These are phyloP conservation scores for Trametes punicea DNA, from an alignment of 768 basidiomycete species.

Conservation along the genomic window DNA sequence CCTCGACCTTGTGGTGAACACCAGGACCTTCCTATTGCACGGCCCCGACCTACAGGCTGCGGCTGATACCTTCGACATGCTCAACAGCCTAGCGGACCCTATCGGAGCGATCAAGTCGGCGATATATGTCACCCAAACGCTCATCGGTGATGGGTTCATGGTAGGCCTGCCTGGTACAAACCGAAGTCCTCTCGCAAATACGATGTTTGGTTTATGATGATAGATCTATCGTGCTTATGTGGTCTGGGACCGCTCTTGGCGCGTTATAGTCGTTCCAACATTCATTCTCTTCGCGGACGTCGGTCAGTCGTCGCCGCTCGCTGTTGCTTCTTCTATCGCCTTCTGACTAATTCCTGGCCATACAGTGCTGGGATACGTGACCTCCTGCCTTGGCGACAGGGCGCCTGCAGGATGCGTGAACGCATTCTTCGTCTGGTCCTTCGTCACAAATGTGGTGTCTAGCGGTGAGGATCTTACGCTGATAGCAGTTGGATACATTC, in stretches of 20 bases:
- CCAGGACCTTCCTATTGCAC: not conserved
- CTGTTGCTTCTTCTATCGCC: not conserved
- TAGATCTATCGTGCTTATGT: slow-evolving; percentile 12
- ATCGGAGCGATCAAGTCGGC: slow-evolving; percentile 8
- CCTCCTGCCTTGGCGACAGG: not conserved
- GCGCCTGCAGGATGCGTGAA: slow-evolving; percentile 3
- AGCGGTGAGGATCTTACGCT: not conserved
- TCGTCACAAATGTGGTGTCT: slow-evolving; percentile 7
- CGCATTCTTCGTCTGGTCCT: slow-evolving; percentile 10
- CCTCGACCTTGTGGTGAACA: not conserved
- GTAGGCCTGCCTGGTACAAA: not conserved
- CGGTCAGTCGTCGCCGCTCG: not conserved
- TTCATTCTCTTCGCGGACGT: slow-evolving; percentile 4
- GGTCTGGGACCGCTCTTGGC: slow-evolving; percentile 9
- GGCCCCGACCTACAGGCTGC: not conserved
- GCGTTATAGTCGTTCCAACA: not conserved
- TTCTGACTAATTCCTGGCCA: no score
- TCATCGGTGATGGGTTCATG: slow-evolving; percentile 15
- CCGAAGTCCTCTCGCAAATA: not conserved
- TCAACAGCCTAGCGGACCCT: not conserved
- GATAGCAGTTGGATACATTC: no score
- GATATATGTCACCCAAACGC: slow-evolving; percentile 10
- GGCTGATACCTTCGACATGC: not conserved
- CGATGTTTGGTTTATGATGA: not conserved
- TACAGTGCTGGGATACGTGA: slow-evolving; percentile 4